A percentile compares a stretch with the other conserved stretches of the same genome.
phyloP scores from a whole-genome alignment of 1,139 yeast genomes.

The Zygosaccharomyces pseudobailii region DNA sequence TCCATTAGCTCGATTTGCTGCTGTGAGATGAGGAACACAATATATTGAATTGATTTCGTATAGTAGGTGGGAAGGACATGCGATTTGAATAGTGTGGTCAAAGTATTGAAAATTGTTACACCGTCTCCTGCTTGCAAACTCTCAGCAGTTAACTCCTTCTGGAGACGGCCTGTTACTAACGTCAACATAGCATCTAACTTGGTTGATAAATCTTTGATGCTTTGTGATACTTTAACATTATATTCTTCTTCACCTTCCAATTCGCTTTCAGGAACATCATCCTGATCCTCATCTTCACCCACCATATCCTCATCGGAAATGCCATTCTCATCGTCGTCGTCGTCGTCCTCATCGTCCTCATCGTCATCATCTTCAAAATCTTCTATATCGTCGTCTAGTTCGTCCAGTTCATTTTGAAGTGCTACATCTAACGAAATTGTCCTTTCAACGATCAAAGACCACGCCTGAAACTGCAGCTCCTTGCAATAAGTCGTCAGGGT shows the following conservation, averaged over 20 bases:
- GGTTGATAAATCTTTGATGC: conserved; percentile 51
- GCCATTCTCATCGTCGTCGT: conserved; percentile 51
- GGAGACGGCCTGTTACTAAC: conserved; percentile 49
- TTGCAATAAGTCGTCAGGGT: conserved; percentile 60
- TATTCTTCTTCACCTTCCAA: conserved; percentile 43
- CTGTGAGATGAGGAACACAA: conserved; percentile 78
- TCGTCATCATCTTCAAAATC: conserved; percentile 68
- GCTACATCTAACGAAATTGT: conserved; percentile 91
- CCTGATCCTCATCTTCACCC: conserved; percentile 28
- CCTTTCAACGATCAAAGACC: conserved; percentile 77
- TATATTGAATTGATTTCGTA: conserved; percentile 83
- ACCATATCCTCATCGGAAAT: conserved; percentile 43
- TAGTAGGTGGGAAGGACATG: conserved; percentile 89
- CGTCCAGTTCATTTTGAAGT: conserved; percentile 81
- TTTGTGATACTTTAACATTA: conserved; percentile 45
- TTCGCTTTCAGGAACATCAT: conserved; percentile 33
- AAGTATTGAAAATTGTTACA: conserved; percentile 64
- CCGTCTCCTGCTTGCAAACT: conserved; percentile 59
- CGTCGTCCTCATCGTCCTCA: conserved; percentile 70
- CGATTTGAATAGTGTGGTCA: conserved; percentile 71
- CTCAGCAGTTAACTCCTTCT: conserved; percentile 47
- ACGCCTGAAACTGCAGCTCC: conserved; percentile 65
- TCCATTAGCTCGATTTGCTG: conserved; percentile 79
- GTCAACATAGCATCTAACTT: conserved; percentile 69
- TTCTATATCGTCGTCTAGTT: conserved; percentile 72